These are phyloP conservation scores for Penicillium silybi DNA, from an alignment of 495 filamentous ascomycete species.

Conservation along the genomic window DNA sequence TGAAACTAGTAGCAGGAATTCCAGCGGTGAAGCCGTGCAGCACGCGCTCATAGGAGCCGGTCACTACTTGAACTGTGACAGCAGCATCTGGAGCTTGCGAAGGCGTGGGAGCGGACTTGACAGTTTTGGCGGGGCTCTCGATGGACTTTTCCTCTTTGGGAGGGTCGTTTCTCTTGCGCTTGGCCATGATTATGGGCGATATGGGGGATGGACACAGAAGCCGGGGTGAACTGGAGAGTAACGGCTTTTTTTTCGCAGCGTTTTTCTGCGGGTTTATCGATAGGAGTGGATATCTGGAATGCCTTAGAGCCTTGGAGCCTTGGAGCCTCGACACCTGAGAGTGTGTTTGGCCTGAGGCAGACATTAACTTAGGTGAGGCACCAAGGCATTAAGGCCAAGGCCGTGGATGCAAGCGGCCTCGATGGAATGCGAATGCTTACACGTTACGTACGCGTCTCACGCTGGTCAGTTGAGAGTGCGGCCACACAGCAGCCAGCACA, in stretches of 20 bases:
- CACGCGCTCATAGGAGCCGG: slow-evolving; percentile 91
- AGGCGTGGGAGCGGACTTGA: slow-evolving; percentile 28
- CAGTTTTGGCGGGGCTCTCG: slow-evolving; percentile 31
- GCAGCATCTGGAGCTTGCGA: slow-evolving; percentile 29
- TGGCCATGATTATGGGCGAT: slow-evolving; percentile 53
- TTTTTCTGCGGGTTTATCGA: slow-evolving; percentile 26
- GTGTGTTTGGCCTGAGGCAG: neutral
- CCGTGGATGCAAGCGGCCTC: slow-evolving; percentile 10
- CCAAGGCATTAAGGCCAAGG: neutral
- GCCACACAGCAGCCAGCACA: neutral
- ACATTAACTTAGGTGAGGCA: neutral
- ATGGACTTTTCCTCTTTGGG: slow-evolving; percentile 28
- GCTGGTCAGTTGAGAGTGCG: neutral
- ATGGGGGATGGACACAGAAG: slow-evolving; percentile 5
- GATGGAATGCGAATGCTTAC: slow-evolving; percentile 8
- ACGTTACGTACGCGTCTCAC: slow-evolving; percentile 9
- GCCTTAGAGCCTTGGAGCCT: slow-evolving; percentile 6
- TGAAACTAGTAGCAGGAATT: slow-evolving; percentile 42
- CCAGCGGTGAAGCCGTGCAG: slow-evolving; percentile 86
- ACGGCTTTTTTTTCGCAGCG: slow-evolving; percentile 20
- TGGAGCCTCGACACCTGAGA: neutral
- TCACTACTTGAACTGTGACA: slow-evolving; percentile 76
- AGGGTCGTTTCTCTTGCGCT: slow-evolving; percentile 65
- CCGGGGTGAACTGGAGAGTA: slow-evolving; percentile 8
- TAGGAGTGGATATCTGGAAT: slow-evolving; percentile 7